Percentiles rank a stretch among this genome's conserved stretches.
Evolutionary conservation across 495 filamentous ascomycete species (phyloP).

Genomic region (Trichoderma erinaceum): DNA sequence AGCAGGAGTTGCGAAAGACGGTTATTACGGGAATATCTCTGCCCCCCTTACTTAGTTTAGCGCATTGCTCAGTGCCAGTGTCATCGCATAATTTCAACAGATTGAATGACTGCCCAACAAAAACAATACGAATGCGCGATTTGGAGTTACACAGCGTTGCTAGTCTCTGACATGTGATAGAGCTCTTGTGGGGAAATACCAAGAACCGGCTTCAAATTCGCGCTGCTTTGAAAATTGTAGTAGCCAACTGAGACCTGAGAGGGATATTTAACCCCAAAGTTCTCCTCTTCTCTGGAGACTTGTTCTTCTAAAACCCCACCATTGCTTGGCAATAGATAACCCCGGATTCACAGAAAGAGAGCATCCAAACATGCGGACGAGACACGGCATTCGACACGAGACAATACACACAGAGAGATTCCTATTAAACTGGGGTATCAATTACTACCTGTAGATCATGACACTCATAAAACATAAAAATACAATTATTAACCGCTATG

Average conservation of each 20-base stretch:
- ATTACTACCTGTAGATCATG: slow-evolving; percentile 8
- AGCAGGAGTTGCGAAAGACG: too few species aligned
- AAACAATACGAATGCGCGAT: neutral
- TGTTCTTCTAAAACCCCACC: too few species aligned
- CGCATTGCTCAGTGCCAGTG: neutral
- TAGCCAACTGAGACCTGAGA: too few species aligned
- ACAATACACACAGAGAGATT: neutral
- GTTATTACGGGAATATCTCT: neutral
- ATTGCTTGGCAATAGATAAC: too few species aligned
- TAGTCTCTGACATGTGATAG: neutral
- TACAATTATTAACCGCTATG: neutral
- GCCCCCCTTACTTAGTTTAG: neutral
- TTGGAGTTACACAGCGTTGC: too few species aligned
- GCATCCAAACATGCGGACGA: too few species aligned
- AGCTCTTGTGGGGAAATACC: neutral
- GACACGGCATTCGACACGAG: too few species aligned
- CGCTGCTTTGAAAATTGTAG: too few species aligned
- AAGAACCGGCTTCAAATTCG: neutral
- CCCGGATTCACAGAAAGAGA: too few species aligned
- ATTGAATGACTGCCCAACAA: slow-evolving; percentile 4
- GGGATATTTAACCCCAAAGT: too few species aligned
- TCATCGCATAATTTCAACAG: neutral
- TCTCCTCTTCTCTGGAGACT: too few species aligned
- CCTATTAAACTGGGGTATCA: neutral
- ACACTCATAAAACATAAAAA: slow-evolving; percentile 6